These are phyloP conservation scores for Dactylellina haptotyla DNA, from an alignment of 2,329 filamentous ascomycete species.

Conservation along the genomic window DNA sequence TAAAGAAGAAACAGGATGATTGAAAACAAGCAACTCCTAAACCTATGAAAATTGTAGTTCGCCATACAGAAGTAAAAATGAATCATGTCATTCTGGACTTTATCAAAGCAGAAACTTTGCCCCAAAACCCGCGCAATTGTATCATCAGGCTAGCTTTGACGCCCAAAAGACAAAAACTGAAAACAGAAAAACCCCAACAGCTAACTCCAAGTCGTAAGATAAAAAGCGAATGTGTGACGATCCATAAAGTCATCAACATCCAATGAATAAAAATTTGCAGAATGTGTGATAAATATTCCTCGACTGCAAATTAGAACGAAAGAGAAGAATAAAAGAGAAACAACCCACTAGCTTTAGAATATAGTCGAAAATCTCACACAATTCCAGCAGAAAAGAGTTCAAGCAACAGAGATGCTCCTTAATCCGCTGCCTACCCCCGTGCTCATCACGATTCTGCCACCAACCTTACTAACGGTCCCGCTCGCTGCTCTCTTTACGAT, in stretches of 20 bases:
- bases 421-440: conserved; percentile 43
- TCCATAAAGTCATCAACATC: conserved; percentile 1
- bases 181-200: background rate
- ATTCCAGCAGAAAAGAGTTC: background rate
- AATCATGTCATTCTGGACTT: conserved; percentile 33
- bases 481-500: conserved; percentile 52
- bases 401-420: conserved; percentile 51
- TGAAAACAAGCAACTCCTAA: conserved; percentile 39
- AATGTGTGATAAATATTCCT: background rate
- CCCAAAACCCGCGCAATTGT: conserved; percentile 3
- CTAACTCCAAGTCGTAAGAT: conserved; percentile 13
- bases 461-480: conserved; percentile 47
- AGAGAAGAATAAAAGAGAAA: conserved; percentile 5
- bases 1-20: background rate
- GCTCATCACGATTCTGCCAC: conserved; percentile 50
- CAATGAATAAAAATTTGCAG: too few species aligned
- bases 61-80: conserved; percentile 16
- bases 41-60: background rate
- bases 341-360: background rate
- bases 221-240: background rate
- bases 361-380: background rate
- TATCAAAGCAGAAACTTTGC: background rate
- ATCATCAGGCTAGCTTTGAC: conserved; percentile 14
- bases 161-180: conserved; percentile 10
- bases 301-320: background rate